phyloP scores from a whole-genome alignment of 75 land plant species.

The Pinus taeda region DNA sequence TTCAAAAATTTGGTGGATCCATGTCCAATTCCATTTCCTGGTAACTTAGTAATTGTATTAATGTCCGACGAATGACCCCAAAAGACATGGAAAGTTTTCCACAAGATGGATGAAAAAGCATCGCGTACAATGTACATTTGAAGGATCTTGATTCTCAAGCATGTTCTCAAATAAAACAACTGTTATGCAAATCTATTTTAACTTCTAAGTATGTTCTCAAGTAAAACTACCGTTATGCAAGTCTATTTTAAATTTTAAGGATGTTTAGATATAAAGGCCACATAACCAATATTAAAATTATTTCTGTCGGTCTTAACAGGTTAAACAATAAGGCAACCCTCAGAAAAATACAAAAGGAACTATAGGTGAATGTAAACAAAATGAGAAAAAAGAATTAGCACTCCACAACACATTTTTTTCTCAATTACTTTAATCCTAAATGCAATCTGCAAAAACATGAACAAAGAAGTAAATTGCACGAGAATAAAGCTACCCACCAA shows the following conservation, averaged over 20 bases:
- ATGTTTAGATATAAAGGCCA: not conserved
- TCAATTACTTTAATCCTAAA: not conserved
- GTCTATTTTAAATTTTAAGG: not conserved
- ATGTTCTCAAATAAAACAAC: not conserved
- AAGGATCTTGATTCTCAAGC: constrained; percentile 1
- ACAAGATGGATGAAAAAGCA: not conserved
- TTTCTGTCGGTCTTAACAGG: not conserved
- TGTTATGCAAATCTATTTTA: not conserved
- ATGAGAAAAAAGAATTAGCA: not conserved
- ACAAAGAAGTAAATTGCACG: not conserved
- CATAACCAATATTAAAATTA: not conserved
- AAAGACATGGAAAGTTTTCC: not conserved
- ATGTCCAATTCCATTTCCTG: too few relatives aligned
- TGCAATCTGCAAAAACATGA: not conserved
- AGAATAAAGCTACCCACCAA: constrained; percentile 53
- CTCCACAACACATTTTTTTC: not conserved
- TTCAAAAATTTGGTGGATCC: too few relatives aligned
- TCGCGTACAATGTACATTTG: not conserved
- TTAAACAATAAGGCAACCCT: not conserved
- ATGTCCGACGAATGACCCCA: too few relatives aligned
- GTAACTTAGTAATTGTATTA: too few relatives aligned
- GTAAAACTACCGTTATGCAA: not conserved
- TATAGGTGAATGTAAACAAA: not conserved
- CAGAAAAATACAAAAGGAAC: not conserved
- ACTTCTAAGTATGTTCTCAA: not conserved